A percentile compares a stretch with the other conserved stretches of the same genome.
Conservation (phyloP, 2,329 filamentous ascomycete species). For the Daldinia sp. region DNA sequence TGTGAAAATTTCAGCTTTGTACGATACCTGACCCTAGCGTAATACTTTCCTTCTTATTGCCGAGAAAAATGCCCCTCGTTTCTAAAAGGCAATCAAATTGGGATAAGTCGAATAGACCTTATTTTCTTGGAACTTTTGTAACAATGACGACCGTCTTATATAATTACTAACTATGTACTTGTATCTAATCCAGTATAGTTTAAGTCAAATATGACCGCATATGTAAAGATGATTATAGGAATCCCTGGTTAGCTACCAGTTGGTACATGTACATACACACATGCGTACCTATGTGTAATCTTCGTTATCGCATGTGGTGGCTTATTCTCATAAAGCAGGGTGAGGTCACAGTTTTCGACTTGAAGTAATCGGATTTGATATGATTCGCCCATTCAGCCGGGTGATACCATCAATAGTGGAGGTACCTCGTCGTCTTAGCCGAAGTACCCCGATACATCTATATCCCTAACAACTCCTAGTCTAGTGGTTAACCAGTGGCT, state of each 20-base stretch:
- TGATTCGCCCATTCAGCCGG: constrained; percentile 49
- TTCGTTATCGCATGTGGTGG: constrained; percentile 24
- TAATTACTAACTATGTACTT: no score
- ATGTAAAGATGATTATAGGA: not conserved
- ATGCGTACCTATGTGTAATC: not conserved
- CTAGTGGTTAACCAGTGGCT: constrained; percentile 19
- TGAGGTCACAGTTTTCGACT: constrained; percentile 42
- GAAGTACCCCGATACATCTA: constrained; percentile 37
- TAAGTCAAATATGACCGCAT: constrained; percentile 7
- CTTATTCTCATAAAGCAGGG: constrained; percentile 29
- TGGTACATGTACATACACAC: not conserved
- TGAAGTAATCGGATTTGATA: constrained; percentile 43
- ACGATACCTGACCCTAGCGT: not conserved
- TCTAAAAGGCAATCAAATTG: not conserved
- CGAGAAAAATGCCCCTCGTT: not conserved
- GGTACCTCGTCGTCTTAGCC: constrained; percentile 41
- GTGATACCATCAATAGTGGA: constrained; percentile 30
- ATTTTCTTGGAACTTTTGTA: constrained; percentile 9
- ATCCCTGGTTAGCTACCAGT: not conserved
- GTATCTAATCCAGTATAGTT: no score
- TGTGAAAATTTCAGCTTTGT: constrained; percentile 6
- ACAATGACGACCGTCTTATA: constrained; percentile 25
- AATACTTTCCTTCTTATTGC: not conserved
- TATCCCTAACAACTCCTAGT: constrained; percentile 19
- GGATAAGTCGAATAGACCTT: not conserved